Conservation (phyloP, 2,329 filamentous ascomycete genomes). For the Nemania diffusa region DNA sequence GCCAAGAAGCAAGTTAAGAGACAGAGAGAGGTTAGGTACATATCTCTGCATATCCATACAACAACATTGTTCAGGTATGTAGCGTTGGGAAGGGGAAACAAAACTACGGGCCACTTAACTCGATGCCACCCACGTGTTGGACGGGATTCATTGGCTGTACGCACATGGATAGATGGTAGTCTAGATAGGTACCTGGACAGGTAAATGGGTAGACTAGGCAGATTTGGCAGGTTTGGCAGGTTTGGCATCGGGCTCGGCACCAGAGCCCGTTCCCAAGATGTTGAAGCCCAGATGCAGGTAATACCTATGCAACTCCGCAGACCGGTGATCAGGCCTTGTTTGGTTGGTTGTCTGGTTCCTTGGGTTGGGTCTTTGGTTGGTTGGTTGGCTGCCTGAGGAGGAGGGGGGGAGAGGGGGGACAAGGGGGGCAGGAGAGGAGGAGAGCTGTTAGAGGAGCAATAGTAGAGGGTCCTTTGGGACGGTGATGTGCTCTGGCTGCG, state of each 20-base stretch:
- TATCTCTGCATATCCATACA: not conserved
- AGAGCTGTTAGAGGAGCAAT: too few species aligned
- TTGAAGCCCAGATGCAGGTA: conserved; percentile 21
- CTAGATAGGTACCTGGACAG: not conserved
- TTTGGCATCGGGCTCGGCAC: not conserved
- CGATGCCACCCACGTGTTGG: conserved; percentile 20
- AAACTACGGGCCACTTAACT: conserved; percentile 1
- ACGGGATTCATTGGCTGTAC: not conserved
- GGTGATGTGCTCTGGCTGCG: not conserved
- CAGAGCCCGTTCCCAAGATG: not conserved
- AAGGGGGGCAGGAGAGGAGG: too few species aligned
- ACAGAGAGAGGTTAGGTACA: not conserved
- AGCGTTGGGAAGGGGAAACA: not conserved
- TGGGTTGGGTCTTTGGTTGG: too few species aligned
- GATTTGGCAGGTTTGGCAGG: not conserved
- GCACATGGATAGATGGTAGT: not conserved
- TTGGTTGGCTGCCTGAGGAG: too few species aligned
- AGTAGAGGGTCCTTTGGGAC: not conserved
- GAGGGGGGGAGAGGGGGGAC: too few species aligned
- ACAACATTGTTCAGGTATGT: not conserved
- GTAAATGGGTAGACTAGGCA: not conserved
- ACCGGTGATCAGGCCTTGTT: conserved; percentile 15
- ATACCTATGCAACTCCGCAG: conserved; percentile 27
- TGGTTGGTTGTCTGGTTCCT: not conserved
- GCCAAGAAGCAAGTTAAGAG: not conserved